Evolutionary conservation across 495 filamentous ascomycete genomes (phyloP).

Genomic region (Neurospora africana): DNA sequence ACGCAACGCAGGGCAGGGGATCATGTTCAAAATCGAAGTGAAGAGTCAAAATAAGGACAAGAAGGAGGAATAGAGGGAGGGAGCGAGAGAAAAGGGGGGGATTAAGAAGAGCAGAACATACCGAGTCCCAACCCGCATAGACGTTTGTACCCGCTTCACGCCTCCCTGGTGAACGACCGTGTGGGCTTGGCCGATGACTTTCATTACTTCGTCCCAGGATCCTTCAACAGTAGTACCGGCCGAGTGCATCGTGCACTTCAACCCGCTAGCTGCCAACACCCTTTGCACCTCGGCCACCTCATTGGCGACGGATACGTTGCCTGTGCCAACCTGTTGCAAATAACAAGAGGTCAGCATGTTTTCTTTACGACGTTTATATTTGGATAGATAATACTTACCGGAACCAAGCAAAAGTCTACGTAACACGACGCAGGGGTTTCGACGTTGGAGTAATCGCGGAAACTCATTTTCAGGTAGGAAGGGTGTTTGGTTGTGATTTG

Average conservation of each 20-base stretch:
- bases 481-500: not conserved
- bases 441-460: conserved; percentile 30
- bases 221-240: conserved; percentile 91
- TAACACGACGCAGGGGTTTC: conserved; percentile 57
- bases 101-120: conserved; percentile 25
- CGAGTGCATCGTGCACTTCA: conserved; percentile 82
- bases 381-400: conserved; percentile 36
- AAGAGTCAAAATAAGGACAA: not conserved
- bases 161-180: conserved; percentile 71
- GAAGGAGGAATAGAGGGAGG: not conserved
- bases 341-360: not conserved
- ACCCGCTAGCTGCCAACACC: conserved; percentile 65
- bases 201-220: conserved; percentile 81
- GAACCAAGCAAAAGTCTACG: conserved; percentile 77
- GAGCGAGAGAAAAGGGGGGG: not conserved
- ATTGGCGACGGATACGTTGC: conserved; percentile 67
- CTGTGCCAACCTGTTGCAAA: conserved; percentile 60
- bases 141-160: conserved; percentile 72
- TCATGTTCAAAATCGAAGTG: not conserved
- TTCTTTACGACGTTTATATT: not conserved
- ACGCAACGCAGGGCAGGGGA: not conserved
- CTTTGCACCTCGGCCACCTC: conserved; percentile 85
- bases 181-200: conserved; percentile 84
- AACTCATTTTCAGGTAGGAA: not conserved
- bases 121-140: conserved; percentile 81